phyloP scores from a whole-genome alignment of 345 rosid genomes.

The Draba incana region DNA sequence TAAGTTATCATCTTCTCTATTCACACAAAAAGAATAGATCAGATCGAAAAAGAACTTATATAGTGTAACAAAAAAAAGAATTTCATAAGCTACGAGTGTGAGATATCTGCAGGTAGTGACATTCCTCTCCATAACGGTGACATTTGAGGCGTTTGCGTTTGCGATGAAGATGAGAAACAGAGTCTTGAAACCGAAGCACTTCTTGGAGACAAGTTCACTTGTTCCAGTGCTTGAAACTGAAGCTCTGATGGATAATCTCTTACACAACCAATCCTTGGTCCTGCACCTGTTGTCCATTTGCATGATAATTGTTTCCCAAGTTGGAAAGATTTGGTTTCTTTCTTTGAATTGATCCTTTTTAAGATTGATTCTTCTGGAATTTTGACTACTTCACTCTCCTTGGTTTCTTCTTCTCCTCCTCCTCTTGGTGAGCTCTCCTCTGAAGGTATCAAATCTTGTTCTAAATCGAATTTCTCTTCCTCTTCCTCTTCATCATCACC shows the following conservation, averaged over 20 bases:
- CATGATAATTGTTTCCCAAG: conserved; percentile 80
- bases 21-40: conserved; percentile 66
- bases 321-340: conserved; percentile 65
- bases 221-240: conserved; percentile 85
- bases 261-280: conserved; percentile 93
- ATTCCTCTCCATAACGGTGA: conserved; percentile 42
- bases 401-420: conserved; percentile 33
- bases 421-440: conserved; percentile 35
- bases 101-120: conserved; percentile 39
- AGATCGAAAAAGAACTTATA: conserved; percentile 27
- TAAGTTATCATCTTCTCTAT: conserved; percentile 55
- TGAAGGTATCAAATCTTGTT: conserved; percentile 39
- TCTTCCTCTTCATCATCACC: conserved; percentile 47
- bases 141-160: conserved; percentile 35
- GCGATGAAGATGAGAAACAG: conserved; percentile 43
- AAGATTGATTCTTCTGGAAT: conserved; percentile 58
- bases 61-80: neutral
- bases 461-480: conserved; percentile 36
- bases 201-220: conserved; percentile 84
- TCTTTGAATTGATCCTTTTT: conserved; percentile 64
- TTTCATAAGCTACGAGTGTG: conserved; percentile 23
- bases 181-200: conserved; percentile 44
- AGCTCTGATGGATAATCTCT: conserved; percentile 84
- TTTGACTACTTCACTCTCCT: conserved; percentile 44
- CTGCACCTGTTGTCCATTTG: conserved; percentile 97